These are phyloP conservation scores for Pneumocystis jirovecii DNA, from an alignment of 1,139 yeast genomes.

Conservation along the genomic window DNA sequence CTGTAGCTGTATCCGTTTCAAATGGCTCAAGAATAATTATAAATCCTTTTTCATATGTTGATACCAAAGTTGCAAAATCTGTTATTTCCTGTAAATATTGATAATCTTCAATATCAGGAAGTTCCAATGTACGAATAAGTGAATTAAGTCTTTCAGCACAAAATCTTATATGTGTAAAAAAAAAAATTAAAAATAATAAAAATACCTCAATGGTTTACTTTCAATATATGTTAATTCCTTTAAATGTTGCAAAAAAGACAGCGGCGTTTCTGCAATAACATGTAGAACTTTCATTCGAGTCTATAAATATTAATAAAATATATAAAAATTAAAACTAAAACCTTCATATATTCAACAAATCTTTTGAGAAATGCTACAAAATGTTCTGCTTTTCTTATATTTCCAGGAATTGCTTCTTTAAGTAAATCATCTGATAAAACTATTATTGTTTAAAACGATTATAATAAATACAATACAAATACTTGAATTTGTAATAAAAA, in stretches of 20 bases:
- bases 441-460: background rate
- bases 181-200: background rate
- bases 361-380: conserved; percentile 83
- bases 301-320: conserved; percentile 3
- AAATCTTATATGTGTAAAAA: conserved; percentile 26
- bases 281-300: conserved; percentile 96
- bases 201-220: conserved; percentile 58
- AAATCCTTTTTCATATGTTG: conserved; percentile 90
- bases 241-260: conserved; percentile 78
- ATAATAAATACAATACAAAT: background rate
- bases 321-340: background rate
- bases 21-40: conserved; percentile 84
- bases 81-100: conserved; percentile 90
- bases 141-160: conserved; percentile 84
- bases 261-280: conserved; percentile 93
- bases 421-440: conserved; percentile 70
- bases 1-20: conserved; percentile 93
- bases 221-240: conserved; percentile 89
- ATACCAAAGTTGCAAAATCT: conserved; percentile 86
- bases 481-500: conserved; percentile 68
- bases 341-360: conserved; percentile 77
- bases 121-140: conserved; percentile 74
- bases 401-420: conserved; percentile 92
- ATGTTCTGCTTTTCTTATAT: conserved; percentile 91
- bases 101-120: conserved; percentile 79